These are phyloP conservation scores for Cercospora zeae-maydis DNA, from an alignment of 2,329 filamentous ascomycete genomes.

Conservation along the genomic window DNA sequence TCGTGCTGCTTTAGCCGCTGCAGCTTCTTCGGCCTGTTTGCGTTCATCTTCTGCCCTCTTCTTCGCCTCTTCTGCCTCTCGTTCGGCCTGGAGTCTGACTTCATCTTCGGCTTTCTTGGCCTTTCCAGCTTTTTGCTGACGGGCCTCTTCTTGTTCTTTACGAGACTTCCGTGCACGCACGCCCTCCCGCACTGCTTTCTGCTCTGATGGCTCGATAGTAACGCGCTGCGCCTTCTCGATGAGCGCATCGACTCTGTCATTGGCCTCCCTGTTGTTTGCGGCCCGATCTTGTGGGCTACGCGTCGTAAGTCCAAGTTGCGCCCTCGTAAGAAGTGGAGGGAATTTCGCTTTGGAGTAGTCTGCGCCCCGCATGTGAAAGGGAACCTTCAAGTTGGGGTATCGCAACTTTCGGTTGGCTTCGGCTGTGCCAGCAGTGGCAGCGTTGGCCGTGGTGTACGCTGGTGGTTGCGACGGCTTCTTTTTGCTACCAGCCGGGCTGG, in stretches of 20 bases:
- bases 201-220: constrained; percentile 15
- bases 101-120: constrained; percentile 14
- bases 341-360: background rate
- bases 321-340: background rate
- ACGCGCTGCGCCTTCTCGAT: constrained; percentile 13
- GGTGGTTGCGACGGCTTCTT: background rate
- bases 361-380: background rate
- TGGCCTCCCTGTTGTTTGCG: background rate
- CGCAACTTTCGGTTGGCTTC: background rate
- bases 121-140: background rate
- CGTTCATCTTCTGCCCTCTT: constrained; percentile 15
- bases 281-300: background rate
- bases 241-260: constrained; percentile 14
- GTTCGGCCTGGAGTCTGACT: constrained; percentile 15
- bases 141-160: constrained; percentile 10
- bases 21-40: constrained; percentile 11
- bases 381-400: background rate
- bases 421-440: background rate
- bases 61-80: constrained; percentile 14
- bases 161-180: constrained; percentile 16
- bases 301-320: background rate
- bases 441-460: background rate
- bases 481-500: background rate
- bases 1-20: constrained; percentile 9
- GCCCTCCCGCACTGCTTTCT: constrained; percentile 13